A percentile compares a stretch with the other conserved stretches of the same genome.
Conservation (phyloP, 2,329 filamentous ascomycete species). For the Nothopassalora personata region DNA sequence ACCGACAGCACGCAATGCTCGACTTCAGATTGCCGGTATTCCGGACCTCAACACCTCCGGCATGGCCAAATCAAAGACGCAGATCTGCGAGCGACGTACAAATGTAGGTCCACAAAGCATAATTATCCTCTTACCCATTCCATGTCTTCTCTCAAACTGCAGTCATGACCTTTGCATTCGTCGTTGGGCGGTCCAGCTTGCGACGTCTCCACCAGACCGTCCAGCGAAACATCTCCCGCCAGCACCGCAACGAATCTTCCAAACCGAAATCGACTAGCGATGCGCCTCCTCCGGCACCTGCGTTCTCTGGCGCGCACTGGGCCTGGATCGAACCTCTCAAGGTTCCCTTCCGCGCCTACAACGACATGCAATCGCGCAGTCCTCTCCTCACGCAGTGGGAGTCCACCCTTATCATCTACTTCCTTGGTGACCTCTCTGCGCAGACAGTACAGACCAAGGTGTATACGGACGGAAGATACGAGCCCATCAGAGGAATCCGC, state of each 20-base stretch:
- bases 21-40: not conserved
- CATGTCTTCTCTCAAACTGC: slow-evolving; percentile 5
- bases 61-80: not conserved
- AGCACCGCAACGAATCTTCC: slow-evolving; percentile 24
- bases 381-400: slow-evolving; percentile 77
- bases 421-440: slow-evolving; percentile 70
- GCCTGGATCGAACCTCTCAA: slow-evolving; percentile 45
- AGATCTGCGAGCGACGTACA: not conserved
- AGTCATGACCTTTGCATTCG: slow-evolving; percentile 25
- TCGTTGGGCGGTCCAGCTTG: slow-evolving; percentile 27
- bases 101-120: not conserved
- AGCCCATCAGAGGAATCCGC: slow-evolving; percentile 62
- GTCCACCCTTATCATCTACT: slow-evolving; percentile 71
- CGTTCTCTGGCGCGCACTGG: slow-evolving; percentile 42
- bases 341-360: slow-evolving; percentile 54
- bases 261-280: slow-evolving; percentile 9
- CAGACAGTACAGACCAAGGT: slow-evolving; percentile 53
- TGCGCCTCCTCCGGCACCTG: slow-evolving; percentile 8
- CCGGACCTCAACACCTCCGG: not conserved
- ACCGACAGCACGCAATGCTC: not conserved
- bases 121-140: not conserved
- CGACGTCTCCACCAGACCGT: slow-evolving; percentile 30
- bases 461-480: slow-evolving; percentile 48
- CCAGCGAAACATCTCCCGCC: slow-evolving; percentile 29
- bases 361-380: slow-evolving; percentile 61